A percentile compares a stretch with the other conserved stretches of the same genome.
These are phyloP conservation scores for Apiospora malaysiana DNA, from an alignment of 2,329 filamentous ascomycete species.

Conservation along the genomic window DNA sequence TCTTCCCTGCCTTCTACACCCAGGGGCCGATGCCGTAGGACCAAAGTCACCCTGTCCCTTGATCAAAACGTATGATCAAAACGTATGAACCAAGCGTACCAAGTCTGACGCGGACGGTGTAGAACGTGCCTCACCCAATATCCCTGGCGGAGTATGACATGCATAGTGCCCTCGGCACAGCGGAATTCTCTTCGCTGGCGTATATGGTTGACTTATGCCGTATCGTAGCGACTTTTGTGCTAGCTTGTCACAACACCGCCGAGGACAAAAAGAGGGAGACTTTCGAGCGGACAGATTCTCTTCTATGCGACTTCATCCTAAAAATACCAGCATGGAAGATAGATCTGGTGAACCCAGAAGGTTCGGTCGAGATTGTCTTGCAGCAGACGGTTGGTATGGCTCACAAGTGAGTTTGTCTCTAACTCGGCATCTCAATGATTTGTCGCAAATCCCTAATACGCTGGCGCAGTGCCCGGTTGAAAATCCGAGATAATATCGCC, in stretches of 20 bases:
- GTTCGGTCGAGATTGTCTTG: conserved; percentile 45
- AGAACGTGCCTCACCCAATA: conserved; percentile 43
- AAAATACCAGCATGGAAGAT: conserved; percentile 47
- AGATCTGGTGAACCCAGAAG: conserved; percentile 44
- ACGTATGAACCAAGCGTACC: background rate
- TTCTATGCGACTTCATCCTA: conserved; percentile 45
- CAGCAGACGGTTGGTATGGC: conserved; percentile 43
- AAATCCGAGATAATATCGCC: conserved; percentile 34
- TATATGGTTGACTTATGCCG: conserved; percentile 46
- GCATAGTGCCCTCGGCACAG: conserved; percentile 41
- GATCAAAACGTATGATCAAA: background rate
- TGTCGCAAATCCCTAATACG: background rate
- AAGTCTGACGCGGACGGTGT: background rate
- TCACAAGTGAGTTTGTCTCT: conserved; percentile 40
- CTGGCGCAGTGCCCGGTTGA: conserved; percentile 35
- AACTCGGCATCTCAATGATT: background rate
- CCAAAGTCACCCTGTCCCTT: background rate
- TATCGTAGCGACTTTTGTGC: conserved; percentile 40
- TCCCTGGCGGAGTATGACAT: conserved; percentile 43
- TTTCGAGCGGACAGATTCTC: conserved; percentile 43
- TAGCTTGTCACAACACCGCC: conserved; percentile 34
- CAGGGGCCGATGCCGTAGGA: background rate
- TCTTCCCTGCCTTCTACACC: background rate
- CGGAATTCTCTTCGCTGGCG: conserved; percentile 46
- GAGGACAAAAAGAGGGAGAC: conserved; percentile 33